phyloP scores from a whole-genome alignment of 208 protist genomes.

The Wallacemonas sp. region DNA sequence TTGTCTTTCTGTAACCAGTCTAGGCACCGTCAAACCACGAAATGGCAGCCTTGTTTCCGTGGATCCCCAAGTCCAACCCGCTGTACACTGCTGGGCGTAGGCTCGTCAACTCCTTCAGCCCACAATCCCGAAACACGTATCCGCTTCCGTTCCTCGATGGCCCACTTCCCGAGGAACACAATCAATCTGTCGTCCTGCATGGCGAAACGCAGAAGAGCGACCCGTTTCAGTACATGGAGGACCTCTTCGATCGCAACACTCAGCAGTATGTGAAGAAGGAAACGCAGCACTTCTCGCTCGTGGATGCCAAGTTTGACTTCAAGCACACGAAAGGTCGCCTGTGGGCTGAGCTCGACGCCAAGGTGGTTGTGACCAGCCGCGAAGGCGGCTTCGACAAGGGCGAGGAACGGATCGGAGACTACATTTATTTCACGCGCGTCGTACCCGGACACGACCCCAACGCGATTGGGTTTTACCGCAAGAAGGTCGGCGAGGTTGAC shows the following conservation, averaged over 20 bases:
- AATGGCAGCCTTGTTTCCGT: constrained; percentile 85
- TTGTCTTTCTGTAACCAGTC: too few relatives aligned
- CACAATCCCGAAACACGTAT: constrained; percentile 68
- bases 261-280: constrained; percentile 70
- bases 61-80: constrained; percentile 74
- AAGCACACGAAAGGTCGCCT: constrained; percentile 82
- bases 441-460: constrained; percentile 71
- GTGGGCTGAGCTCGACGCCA: constrained; percentile 86
- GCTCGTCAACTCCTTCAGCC: constrained; percentile 67
- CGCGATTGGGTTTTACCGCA: constrained; percentile 89
- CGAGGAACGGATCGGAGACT: constrained; percentile 89
- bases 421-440: constrained; percentile 88
- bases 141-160: constrained; percentile 80
- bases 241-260: constrained; percentile 83
- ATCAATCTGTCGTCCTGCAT: constrained; percentile 53
- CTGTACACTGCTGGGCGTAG: constrained; percentile 48
- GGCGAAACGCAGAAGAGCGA: constrained; percentile 54
- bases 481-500: constrained; percentile 83
- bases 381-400: constrained; percentile 91
- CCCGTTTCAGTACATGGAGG: constrained; percentile 89
- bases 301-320: constrained; percentile 84
- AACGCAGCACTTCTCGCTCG: constrained; percentile 61
- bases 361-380: constrained; percentile 82
- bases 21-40: too few relatives aligned
- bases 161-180: constrained; percentile 62